These are phyloP conservation scores for Ustilago vetiveriae DNA, from an alignment of 1,284 basidiomycete genomes.

Conservation along the genomic window DNA sequence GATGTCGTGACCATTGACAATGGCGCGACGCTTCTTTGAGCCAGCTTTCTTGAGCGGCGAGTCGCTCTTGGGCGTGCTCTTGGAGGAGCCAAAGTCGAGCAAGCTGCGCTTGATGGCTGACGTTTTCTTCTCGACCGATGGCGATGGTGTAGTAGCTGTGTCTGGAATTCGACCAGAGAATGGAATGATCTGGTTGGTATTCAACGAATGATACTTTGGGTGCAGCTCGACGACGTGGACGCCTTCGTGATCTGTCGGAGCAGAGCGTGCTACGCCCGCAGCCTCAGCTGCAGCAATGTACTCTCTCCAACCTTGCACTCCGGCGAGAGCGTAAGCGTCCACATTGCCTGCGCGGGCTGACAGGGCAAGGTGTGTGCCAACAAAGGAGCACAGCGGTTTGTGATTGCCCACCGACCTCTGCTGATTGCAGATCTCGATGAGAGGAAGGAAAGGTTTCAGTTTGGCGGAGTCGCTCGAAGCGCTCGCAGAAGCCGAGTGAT, in stretches of 20 bases:
- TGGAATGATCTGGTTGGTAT: slow-evolving; percentile 23
- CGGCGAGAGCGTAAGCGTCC: slow-evolving; percentile 46
- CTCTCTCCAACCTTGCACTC: slow-evolving; percentile 43
- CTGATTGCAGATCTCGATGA: slow-evolving; percentile 56
- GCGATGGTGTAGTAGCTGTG: slow-evolving; percentile 22
- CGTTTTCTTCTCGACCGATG: slow-evolving; percentile 26
- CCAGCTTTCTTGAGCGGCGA: slow-evolving; percentile 9
- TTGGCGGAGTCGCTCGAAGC: slow-evolving; percentile 4
- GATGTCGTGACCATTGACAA: slow-evolving; percentile 42
- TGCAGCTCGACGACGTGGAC: slow-evolving; percentile 38
- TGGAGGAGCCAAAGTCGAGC: slow-evolving; percentile 14
- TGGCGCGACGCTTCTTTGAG: slow-evolving; percentile 7
- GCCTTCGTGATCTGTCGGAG: slow-evolving; percentile 29
- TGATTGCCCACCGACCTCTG: slow-evolving; percentile 30
- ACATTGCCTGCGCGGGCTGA: slow-evolving; percentile 34
- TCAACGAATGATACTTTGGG: slow-evolving; percentile 24
- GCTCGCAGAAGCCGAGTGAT: slow-evolving; percentile 6
- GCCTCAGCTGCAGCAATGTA: slow-evolving; percentile 52
- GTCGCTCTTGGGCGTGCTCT: slow-evolving; percentile 19
- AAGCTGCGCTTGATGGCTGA: slow-evolving; percentile 11
- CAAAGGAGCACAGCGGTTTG: slow-evolving; percentile 31
- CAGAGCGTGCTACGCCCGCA: slow-evolving; percentile 42
- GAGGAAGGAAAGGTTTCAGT: slow-evolving; percentile 32
- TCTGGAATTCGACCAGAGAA: slow-evolving; percentile 24
- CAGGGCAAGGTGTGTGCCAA: slow-evolving; percentile 26